Percentiles rank a stretch among this genome's conserved stretches.
phyloP scores from a whole-genome alignment of 1,139 yeast genomes.

The Pichia sp. region DNA sequence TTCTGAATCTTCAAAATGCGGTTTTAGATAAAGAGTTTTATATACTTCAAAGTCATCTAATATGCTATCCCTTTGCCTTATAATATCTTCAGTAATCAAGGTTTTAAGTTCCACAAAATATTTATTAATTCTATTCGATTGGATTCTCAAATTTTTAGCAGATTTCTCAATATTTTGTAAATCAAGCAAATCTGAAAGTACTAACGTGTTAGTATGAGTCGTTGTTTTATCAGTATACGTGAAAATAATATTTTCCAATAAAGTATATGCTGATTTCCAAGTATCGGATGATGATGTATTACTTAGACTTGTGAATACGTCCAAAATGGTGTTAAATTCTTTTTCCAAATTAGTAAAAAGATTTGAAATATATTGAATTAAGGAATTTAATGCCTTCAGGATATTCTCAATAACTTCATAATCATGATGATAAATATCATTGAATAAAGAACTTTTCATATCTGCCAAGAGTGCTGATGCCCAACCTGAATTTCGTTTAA shows the following conservation, averaged over 20 bases:
- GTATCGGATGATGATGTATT: conserved; percentile 40
- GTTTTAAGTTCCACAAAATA: conserved; percentile 25
- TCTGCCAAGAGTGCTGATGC: conserved; percentile 45
- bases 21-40: conserved; percentile 20
- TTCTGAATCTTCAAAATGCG: conserved; percentile 14
- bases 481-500: conserved; percentile 49
- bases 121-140: conserved; percentile 25
- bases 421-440: conserved; percentile 12
- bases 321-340: conserved; percentile 43
- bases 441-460: conserved; percentile 28
- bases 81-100: conserved; percentile 28
- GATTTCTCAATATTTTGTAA: conserved; percentile 23
- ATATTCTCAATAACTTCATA: conserved; percentile 31
- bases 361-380: conserved; percentile 53
- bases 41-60: conserved; percentile 23
- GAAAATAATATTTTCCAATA: conserved; percentile 37
- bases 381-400: conserved; percentile 48
- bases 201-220: conserved; percentile 18
- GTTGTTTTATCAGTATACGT: conserved; percentile 18
- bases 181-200: conserved; percentile 29
- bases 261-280: conserved; percentile 44
- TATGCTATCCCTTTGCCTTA: conserved; percentile 19
- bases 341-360: conserved; percentile 38
- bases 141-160: conserved; percentile 27
- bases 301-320: conserved; percentile 41